A percentile compares a stretch with the other conserved stretches of the same genome.
Evolutionary conservation across 164 flowering plant genomes (phyloP).

Genomic region (Magnolia officinalis): DNA sequence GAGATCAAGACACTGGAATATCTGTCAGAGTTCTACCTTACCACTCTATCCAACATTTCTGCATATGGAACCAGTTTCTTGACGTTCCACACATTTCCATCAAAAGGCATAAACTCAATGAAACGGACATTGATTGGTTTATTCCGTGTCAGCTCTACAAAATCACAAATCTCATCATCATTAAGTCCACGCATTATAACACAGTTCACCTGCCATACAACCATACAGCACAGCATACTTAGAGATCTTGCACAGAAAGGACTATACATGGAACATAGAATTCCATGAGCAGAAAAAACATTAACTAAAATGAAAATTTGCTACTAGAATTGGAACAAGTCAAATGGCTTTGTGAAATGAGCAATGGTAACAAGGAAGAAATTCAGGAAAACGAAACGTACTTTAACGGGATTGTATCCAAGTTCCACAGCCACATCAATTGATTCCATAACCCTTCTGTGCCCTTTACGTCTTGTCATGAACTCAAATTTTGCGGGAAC

Average conservation of each 20-base stretch:
- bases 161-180: slow-evolving; percentile 96
- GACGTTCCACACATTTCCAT: slow-evolving; percentile 98
- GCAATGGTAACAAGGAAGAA: background rate
- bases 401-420: slow-evolving; percentile 92
- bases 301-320: background rate
- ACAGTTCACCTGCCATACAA: slow-evolving; percentile 70
- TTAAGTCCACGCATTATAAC: slow-evolving; percentile 94
- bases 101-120: slow-evolving; percentile 99
- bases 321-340: background rate
- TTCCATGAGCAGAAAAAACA: background rate
- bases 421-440: slow-evolving; percentile 70
- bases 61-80: slow-evolving; percentile 90
- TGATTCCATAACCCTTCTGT: slow-evolving; percentile 75
- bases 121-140: slow-evolving; percentile 85
- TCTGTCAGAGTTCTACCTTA: slow-evolving; percentile 59
- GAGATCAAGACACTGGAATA: slow-evolving; percentile 14
- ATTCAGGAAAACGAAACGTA: slow-evolving; percentile 21
- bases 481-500: slow-evolving; percentile 95
- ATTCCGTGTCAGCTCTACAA: slow-evolving; percentile 79
- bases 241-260: background rate
- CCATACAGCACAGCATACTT: background rate
- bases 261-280: background rate
- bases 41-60: slow-evolving; percentile 91
- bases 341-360: background rate
- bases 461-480: slow-evolving; percentile 92